Evolutionary conservation across 768 basidiomycete genomes (phyloP).

Genomic region (Calocybe cyanea): DNA sequence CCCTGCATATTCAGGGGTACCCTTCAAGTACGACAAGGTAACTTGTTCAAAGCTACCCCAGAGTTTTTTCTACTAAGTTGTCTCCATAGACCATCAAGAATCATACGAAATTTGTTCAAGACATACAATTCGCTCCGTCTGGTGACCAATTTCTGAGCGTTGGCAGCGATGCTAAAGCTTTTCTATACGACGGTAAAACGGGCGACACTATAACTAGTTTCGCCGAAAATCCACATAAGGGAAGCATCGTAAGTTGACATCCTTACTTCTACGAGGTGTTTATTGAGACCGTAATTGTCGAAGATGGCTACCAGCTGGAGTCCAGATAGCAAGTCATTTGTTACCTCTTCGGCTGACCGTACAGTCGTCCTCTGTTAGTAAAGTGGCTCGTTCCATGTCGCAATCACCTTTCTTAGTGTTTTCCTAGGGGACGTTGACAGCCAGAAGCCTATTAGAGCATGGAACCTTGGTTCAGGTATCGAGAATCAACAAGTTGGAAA

Average conservation of each 20-base stretch:
- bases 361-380: constrained; percentile 81
- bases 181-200: constrained; percentile 87
- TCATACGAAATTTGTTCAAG: constrained; percentile 91
- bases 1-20: constrained; percentile 47
- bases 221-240: constrained; percentile 65
- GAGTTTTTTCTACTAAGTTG: not conserved
- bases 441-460: constrained; percentile 61
- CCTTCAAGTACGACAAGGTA: constrained; percentile 88
- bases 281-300: not conserved
- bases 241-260: constrained; percentile 58
- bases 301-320: constrained; percentile 66
- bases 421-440: constrained; percentile 76
- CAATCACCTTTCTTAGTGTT: not conserved
- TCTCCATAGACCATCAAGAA: constrained; percentile 66
- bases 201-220: constrained; percentile 76
- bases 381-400: not conserved
- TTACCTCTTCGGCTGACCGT: constrained; percentile 84
- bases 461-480: constrained; percentile 72
- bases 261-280: not conserved
- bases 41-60: not conserved
- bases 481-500: constrained; percentile 84
- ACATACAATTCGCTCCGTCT: constrained; percentile 76
- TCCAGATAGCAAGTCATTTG: constrained; percentile 63
- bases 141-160: constrained; percentile 86
- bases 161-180: constrained; percentile 82